A percentile compares a stretch with the other conserved stretches of the same genome.
phyloP scores from a whole-genome alignment of 352 stramenopile species.

The Pythium rhizo-oryzae region DNA sequence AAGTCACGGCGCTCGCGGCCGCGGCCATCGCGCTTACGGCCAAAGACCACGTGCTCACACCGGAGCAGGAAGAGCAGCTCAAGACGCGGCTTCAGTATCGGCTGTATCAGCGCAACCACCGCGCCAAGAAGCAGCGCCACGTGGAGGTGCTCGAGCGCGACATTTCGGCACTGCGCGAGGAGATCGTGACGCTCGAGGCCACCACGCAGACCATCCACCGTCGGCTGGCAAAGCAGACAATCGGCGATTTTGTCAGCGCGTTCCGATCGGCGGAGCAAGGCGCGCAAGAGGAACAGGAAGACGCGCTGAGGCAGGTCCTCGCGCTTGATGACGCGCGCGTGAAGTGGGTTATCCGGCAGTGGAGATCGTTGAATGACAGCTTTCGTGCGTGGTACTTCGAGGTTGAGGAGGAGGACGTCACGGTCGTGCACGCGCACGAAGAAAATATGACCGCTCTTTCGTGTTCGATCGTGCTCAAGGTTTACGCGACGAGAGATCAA shows the following conservation, averaged over 20 bases:
- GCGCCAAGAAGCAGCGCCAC: slow-evolving; percentile 17
- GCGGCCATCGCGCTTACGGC: slow-evolving; percentile 7
- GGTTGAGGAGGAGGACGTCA: not conserved
- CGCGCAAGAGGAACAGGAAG: not conserved
- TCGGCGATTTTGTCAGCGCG: not conserved
- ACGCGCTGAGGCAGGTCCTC: not conserved
- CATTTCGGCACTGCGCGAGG: not conserved
- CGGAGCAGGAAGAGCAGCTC: slow-evolving; percentile 4
- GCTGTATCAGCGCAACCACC: slow-evolving; percentile 28
- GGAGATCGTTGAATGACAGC: not conserved
- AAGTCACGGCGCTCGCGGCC: slow-evolving; percentile 11
- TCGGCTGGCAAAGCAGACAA: no score
- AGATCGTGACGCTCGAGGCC: slow-evolving; percentile 3
- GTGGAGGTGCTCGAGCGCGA: not conserved
- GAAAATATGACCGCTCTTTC: not conserved
- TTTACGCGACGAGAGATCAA: not conserved
- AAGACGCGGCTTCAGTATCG: slow-evolving; percentile 26
- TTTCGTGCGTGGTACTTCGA: not conserved
- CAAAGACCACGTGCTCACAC: slow-evolving; percentile 7
- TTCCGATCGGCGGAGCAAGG: not conserved
- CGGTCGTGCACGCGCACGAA: not conserved
- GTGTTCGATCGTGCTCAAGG: not conserved
- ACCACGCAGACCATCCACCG: not conserved
- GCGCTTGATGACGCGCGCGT: not conserved
- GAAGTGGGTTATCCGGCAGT: not conserved